phyloP scores from a whole-genome alignment of 768 basidiomycete genomes.

The Lyophyllum atratum region DNA sequence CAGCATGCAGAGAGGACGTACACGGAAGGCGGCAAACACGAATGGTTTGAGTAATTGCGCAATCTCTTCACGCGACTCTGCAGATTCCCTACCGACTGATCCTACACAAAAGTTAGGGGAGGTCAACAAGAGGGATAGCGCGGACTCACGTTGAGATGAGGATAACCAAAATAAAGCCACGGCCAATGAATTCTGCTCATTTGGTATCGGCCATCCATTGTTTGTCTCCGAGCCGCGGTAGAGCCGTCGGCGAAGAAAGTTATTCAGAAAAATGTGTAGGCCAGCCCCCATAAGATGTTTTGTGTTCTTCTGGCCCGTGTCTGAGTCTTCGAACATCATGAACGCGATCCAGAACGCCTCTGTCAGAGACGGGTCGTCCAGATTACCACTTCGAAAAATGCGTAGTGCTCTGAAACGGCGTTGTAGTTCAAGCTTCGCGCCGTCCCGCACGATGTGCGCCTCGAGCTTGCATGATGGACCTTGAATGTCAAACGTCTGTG shows the following conservation, averaged over 20 bases:
- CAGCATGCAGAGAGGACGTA: slow-evolving; percentile 29
- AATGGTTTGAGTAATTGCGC: slow-evolving; percentile 42
- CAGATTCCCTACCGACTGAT: slow-evolving; percentile 34
- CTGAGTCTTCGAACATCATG: slow-evolving; percentile 60
- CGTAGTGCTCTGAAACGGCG: slow-evolving; percentile 47
- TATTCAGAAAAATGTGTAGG: slow-evolving; percentile 40
- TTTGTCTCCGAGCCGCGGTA: slow-evolving; percentile 38
- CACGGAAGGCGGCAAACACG: slow-evolving; percentile 51
- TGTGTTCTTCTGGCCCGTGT: slow-evolving; percentile 43
- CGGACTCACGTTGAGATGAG: slow-evolving; percentile 36
- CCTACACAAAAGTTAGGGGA: slow-evolving; percentile 22
- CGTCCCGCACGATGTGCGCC: slow-evolving; percentile 24
- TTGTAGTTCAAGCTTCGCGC: slow-evolving; percentile 45
- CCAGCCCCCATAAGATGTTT: slow-evolving; percentile 47
- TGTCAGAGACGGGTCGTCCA: slow-evolving; percentile 36
- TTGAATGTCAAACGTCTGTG: slow-evolving; percentile 48
- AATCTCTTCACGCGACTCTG: slow-evolving; percentile 31
- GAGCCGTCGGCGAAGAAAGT: slow-evolving; percentile 40
- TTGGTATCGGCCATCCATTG: slow-evolving; percentile 51
- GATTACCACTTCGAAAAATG: slow-evolving; percentile 38
- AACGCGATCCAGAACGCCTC: slow-evolving; percentile 56
- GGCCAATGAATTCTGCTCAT: slow-evolving; percentile 45
- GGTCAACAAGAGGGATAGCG: not conserved
- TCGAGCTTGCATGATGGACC: slow-evolving; percentile 42
- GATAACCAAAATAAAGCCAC: slow-evolving; percentile 51